These are phyloP conservation scores for Fusarium hostae DNA, from an alignment of 2,329 filamentous ascomycete species.

Conservation along the genomic window DNA sequence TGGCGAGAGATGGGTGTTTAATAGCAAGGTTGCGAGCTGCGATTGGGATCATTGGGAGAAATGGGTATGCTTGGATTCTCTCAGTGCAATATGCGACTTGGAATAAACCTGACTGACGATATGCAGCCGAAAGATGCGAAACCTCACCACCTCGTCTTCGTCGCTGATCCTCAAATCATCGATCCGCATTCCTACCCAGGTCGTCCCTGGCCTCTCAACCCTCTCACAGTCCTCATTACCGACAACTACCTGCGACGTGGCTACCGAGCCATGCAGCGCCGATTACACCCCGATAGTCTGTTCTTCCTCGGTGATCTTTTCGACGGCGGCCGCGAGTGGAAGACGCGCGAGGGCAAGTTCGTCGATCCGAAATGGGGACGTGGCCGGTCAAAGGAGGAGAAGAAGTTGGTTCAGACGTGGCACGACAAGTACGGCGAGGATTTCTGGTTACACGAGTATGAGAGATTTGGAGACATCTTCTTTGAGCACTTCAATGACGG, in stretches of 20 bases:
- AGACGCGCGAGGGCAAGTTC: slow-evolving; percentile 71
- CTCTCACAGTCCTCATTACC: slow-evolving; percentile 71
- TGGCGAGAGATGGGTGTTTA: slow-evolving; percentile 85
- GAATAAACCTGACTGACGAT: slow-evolving; percentile 26
- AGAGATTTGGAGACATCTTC: slow-evolving; percentile 88
- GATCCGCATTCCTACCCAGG: slow-evolving; percentile 96
- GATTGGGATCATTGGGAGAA: slow-evolving; percentile 89
- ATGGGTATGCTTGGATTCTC: slow-evolving; percentile 72
- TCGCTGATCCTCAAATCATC: slow-evolving; percentile 91
- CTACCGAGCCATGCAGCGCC: slow-evolving; percentile 80
- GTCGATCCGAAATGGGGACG: slow-evolving; percentile 69
- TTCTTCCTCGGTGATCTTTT: slow-evolving; percentile 96
- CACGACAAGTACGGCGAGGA: slow-evolving; percentile 80
- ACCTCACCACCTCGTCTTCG: slow-evolving; percentile 85
- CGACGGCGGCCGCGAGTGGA: slow-evolving; percentile 96
- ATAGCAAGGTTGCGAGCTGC: slow-evolving; percentile 75
- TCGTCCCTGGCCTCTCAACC: slow-evolving; percentile 70
- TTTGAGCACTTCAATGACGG: slow-evolving; percentile 73
- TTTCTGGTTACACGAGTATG: slow-evolving; percentile 90
- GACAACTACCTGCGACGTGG: slow-evolving; percentile 90
- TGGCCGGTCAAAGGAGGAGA: slow-evolving; percentile 62
- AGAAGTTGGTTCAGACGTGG: slow-evolving; percentile 70
- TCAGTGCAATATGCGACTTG: neutral
- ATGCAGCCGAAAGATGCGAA: slow-evolving; percentile 77
- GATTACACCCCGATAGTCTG: slow-evolving; percentile 84